phyloP scores from a whole-genome alignment of 139 green algal species.

The Raphidocelis subcapitata region DNA sequence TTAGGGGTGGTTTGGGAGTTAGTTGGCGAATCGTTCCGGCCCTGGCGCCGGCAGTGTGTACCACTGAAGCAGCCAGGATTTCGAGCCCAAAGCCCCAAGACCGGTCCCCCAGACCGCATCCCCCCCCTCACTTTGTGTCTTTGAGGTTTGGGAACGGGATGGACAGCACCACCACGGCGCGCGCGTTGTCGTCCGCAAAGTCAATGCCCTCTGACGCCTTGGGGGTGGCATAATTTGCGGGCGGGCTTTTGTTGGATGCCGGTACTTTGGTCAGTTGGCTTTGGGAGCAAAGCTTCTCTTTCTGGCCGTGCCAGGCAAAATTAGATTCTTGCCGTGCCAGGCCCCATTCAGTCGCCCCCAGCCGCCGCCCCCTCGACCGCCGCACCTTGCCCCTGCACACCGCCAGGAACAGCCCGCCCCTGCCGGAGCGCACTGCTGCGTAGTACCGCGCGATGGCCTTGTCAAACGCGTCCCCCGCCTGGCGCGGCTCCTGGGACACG shows the following conservation, averaged over 20 bases:
- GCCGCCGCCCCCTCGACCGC: background rate
- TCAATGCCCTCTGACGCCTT: slow-evolving; percentile 95
- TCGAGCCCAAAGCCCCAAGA: too few species aligned
- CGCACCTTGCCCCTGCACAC: slow-evolving; percentile 94
- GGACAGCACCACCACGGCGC: slow-evolving; percentile 90
- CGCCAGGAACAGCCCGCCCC: slow-evolving; percentile 84
- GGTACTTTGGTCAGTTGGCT: too few species aligned
- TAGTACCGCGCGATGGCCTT: slow-evolving; percentile 75
- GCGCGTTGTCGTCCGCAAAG: slow-evolving; percentile 88
- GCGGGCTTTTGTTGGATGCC: too few species aligned
- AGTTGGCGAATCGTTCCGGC: too few species aligned
- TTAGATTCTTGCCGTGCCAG: too few species aligned
- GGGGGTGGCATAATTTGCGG: background rate
- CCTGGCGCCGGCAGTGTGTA: too few species aligned
- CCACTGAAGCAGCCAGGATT: too few species aligned
- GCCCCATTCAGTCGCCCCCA: background rate
- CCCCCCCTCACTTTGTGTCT: slow-evolving; percentile 73
- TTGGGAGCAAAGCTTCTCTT: too few species aligned
- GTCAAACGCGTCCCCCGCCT: slow-evolving; percentile 71
- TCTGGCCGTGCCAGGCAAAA: too few species aligned
- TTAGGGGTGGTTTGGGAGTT: too few species aligned
- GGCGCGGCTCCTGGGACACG: slow-evolving; percentile 74
- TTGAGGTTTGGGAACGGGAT: slow-evolving; percentile 89
- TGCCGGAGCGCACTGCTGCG: slow-evolving; percentile 46
- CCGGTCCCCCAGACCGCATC: too few species aligned